Base-by-base conservation (phyloP, 495 filamentous ascomycete species). In the Cairneyella variabilis region DNA sequence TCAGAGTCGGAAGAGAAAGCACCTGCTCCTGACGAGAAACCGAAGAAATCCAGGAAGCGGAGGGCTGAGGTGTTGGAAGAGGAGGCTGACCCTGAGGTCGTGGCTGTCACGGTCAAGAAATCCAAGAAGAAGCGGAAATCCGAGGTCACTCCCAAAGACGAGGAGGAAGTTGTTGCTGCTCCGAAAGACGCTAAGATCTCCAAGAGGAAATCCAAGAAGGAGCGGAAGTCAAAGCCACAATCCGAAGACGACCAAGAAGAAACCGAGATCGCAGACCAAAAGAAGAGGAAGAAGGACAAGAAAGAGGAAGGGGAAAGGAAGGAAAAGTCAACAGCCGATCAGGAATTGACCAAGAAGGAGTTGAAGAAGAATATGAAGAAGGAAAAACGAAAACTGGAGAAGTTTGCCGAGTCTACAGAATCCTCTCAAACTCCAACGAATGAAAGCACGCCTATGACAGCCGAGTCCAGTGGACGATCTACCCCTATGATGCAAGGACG, bases 401-500 rank as follows among this genome's bases (percentile, higher is more conserved):
- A 62, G 56, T 57, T 34, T 8, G 10, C 34, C 11, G 34, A 36
- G 17, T 44, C 36, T n/a, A 53, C 56, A 25, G 64, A 63, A 45
- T 57, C 48, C 49, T 30, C 68, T 57, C 23, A 69, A 59, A 38
- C 25, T 12, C 26, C 54, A 1, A 58, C 45, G 51, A 60, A 64
- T 48, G 53, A 59, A 50, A 54, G 59, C 30, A 63, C 58, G 20
- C 57, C 54, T 41, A 34, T 61, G 10, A 40, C 59, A 48, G 42
- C 60, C 6, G 59, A 48, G 11, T 57, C 68, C 3, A 43, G 61
- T 55, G 54, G 59, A 52, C 23, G 34, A 25, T 67, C 73, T 23
- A 68, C 70, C 7, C 67, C 74, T 40, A 66, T 66, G 43, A 70
- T 77, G 30, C 69, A 71, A 26, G 72, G 72, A 26, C 76, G 85